Percentiles rank a stretch among this genome's conserved stretches.
Conservation (phyloP, 1,284 basidiomycete species). For the Pyrrhoderma noxium region DNA sequence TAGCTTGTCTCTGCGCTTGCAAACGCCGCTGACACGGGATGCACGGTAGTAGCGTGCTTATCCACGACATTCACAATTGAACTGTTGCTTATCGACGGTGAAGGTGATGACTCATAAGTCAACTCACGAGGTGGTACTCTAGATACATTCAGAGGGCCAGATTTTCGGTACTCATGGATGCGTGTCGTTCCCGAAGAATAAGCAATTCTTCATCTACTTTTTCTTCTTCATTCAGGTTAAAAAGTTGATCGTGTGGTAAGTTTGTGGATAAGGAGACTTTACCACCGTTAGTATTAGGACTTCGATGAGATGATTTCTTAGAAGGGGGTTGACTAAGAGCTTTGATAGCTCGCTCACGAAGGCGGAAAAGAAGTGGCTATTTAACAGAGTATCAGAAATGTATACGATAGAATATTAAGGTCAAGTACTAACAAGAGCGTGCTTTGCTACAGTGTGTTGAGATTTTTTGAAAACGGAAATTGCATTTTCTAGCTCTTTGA, state of each 20-base stretch:
- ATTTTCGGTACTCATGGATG: constrained; percentile 1
- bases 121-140: no score
- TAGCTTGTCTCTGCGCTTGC: no score
- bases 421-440: constrained; percentile 21
- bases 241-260: not conserved
- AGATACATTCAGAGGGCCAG: no score
- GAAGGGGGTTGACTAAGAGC: not conserved
- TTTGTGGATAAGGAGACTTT: no score
- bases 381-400: not conserved
- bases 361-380: constrained; percentile 4
- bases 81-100: no score
- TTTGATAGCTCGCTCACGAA: constrained; percentile 5
- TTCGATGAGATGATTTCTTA: not conserved
- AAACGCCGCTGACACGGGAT: no score
- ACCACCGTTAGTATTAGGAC: not conserved
- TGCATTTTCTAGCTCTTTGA: constrained; percentile 20
- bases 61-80: no score
- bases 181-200: constrained; percentile 8
- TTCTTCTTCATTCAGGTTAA: not conserved
- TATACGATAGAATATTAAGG: not conserved
- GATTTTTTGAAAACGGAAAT: constrained; percentile 18
- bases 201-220: not conserved
- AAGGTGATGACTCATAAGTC: no score
- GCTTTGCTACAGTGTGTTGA: constrained; percentile 19
- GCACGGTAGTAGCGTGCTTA: no score